phyloP scores from a whole-genome alignment of 108 stramenopile species.

The Cyclotella kingstonii region DNA sequence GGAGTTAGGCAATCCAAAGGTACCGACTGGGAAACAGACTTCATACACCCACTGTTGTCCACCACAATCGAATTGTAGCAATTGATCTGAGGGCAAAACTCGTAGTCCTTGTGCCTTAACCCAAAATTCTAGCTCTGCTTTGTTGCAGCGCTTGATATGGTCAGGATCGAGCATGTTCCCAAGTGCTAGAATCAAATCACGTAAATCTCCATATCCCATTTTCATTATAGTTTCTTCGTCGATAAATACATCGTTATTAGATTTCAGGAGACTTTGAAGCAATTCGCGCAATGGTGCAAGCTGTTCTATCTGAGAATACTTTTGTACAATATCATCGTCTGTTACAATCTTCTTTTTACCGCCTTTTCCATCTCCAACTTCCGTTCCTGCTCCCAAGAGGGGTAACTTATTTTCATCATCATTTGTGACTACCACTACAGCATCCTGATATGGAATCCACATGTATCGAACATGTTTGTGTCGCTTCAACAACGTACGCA shows the following conservation, averaged over 20 bases:
- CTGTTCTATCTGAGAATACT: constrained; percentile 41
- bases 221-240: constrained; percentile 59
- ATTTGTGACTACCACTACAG: constrained; percentile 94
- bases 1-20: constrained; percentile 60
- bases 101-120: constrained; percentile 74
- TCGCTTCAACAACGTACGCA: constrained; percentile 51
- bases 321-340: constrained; percentile 28
- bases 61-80: constrained; percentile 98
- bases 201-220: constrained; percentile 91
- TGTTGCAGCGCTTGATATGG: constrained; percentile 91
- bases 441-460: constrained; percentile 98
- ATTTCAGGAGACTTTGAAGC: constrained; percentile 48
- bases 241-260: constrained; percentile 25
- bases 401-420: constrained; percentile 67
- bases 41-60: constrained; percentile 99
- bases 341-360: constrained; percentile 44
- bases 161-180: constrained; percentile 82
- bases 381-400: constrained; percentile 29
- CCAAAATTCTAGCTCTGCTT: constrained; percentile 98
- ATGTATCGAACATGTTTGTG: constrained; percentile 97
- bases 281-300: constrained; percentile 67
- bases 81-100: constrained; percentile 71
- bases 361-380: constrained; percentile 31
- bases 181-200: constrained; percentile 86
- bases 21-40: constrained; percentile 90